Conservation (phyloP, 2,329 filamentous ascomycete species). For the Cryoendolithus antarcticus region DNA sequence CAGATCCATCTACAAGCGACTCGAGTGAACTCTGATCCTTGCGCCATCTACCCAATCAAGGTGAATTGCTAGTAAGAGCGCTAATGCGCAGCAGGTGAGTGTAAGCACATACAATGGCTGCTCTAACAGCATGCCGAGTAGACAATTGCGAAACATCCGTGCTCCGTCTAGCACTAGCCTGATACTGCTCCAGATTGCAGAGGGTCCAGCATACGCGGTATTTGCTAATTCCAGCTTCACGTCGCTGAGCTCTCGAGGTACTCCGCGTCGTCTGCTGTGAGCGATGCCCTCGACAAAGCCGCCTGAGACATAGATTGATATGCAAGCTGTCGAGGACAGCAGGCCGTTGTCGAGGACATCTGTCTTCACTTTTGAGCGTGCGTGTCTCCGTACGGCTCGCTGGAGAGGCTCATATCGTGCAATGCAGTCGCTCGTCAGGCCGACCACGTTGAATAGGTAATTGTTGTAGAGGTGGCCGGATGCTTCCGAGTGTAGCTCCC, state of each 20-base stretch:
- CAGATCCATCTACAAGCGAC: no score
- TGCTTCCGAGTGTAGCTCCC: constrained; percentile 14
- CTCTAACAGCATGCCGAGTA: neutral
- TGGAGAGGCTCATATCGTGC: constrained; percentile 12
- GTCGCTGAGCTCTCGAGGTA: constrained; percentile 8
- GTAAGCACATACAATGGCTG: no score
- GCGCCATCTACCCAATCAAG: no score
- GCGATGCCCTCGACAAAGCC: constrained; percentile 9
- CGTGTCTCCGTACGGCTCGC: constrained; percentile 11
- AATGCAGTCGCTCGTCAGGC: constrained; percentile 17
- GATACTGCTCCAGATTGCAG: neutral
- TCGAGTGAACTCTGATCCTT: no score
- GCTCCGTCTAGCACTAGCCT: neutral
- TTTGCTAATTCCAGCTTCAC: constrained; percentile 8
- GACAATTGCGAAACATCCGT: neutral
- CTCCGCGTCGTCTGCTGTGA: constrained; percentile 9
- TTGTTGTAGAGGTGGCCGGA: constrained; percentile 18
- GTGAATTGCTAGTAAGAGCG: no score
- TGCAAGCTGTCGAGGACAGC: constrained; percentile 19
- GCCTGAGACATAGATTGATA: constrained; percentile 16
- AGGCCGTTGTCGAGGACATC: constrained; percentile 20
- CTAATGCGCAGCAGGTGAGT: no score
- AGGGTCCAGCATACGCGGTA: constrained; percentile 1
- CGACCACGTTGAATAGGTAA: constrained; percentile 22
- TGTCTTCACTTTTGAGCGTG: constrained; percentile 11